Evolutionary conservation across 129 eudicot species (phyloP), one percentile per base, ranked within the genome.

Genomic region (Silybum marianum): DNA sequence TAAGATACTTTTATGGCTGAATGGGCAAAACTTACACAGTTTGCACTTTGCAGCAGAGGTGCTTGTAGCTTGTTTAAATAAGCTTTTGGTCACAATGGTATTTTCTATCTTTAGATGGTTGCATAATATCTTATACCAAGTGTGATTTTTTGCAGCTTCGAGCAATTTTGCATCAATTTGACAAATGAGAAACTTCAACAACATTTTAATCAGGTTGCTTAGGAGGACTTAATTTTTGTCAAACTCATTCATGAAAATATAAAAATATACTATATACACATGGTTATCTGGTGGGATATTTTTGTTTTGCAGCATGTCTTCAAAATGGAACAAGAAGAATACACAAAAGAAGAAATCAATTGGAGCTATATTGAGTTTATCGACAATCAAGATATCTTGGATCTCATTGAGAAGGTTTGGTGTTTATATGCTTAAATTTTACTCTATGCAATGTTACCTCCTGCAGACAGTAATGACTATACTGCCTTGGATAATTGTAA

Each of bases 311-410:
- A 96, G 99, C 99, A 96, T 83, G 98, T 96, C 39, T 96, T 96
- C 54, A 96, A 96, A 83, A 93, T 96, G 99, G 99, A 96, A 88
- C 99, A 96, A 91, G 99, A 96, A 76, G 99, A 96, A 85, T 96
- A 96, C 72, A 94, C 97, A 10, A 96, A 91, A 84, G 99, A 96
- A 89, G 97, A 96, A 83, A 96, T 96, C 25, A 78, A 91, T 77
- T 96, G 99, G 99, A 96, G 99, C 90, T 96, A 96, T 90, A 96
- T 96, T 78, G 98, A 96, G 73, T 96, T 96, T 74, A 82, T 96
- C 79, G 99, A 96, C 79, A 96, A 96, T 87, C 89, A 96, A 88
- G 99, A 96, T 85, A 85, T 96, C 79, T 78, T 96, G 80, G 98
- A 96, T 90, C 97, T 96, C 83, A 93, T 96, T 83, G 99, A 96